Evolutionary conservation across 2,329 filamentous ascomycete species (phyloP).

Genomic region (Chlorencoelia australis): DNA sequence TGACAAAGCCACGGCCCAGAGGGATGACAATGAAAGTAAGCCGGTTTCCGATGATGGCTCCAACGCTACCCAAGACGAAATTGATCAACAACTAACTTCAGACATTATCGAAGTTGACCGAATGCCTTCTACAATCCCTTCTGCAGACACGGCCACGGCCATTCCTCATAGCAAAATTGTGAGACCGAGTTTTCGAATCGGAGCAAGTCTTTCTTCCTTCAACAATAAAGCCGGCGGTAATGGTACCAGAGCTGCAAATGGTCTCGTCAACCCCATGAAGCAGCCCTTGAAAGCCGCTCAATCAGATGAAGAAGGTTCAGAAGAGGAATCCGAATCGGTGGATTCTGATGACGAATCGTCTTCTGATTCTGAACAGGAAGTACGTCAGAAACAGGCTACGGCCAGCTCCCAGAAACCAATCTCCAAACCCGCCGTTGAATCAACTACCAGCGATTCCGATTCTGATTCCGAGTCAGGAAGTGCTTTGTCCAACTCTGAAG

Average conservation of each 20-base stretch:
- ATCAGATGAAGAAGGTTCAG: slow-evolving; percentile 12
- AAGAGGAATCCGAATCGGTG: slow-evolving; percentile 7
- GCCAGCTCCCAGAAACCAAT: neutral
- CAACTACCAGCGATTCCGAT: slow-evolving; percentile 6
- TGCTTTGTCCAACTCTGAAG: neutral
- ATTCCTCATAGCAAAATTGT: too few relatives aligned
- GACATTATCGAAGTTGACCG: slow-evolving; percentile 18
- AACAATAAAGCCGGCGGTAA: slow-evolving; percentile 5
- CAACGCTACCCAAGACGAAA: slow-evolving; percentile 20
- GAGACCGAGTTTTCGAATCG: slow-evolving; percentile 15
- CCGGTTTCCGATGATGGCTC: slow-evolving; percentile 12
- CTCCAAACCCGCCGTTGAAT: neutral
- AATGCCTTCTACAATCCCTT: slow-evolving; percentile 1
- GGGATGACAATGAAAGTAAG: slow-evolving; percentile 14
- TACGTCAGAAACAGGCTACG: neutral
- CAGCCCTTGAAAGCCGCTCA: slow-evolving; percentile 7
- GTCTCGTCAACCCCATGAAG: slow-evolving; percentile 4
- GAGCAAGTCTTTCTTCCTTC: slow-evolving; percentile 16
- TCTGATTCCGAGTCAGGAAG: slow-evolving; percentile 3
- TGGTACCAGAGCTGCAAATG: slow-evolving; percentile 3
- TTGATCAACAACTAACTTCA: slow-evolving; percentile 24
- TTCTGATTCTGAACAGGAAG: slow-evolving; percentile 10
- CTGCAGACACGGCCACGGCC: slow-evolving; percentile 10
- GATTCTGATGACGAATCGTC: slow-evolving; percentile 12
- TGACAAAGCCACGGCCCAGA: slow-evolving; percentile 3